These are phyloP conservation scores for Crithidia bombi DNA, from an alignment of 208 protist species.

Conservation along the genomic window DNA sequence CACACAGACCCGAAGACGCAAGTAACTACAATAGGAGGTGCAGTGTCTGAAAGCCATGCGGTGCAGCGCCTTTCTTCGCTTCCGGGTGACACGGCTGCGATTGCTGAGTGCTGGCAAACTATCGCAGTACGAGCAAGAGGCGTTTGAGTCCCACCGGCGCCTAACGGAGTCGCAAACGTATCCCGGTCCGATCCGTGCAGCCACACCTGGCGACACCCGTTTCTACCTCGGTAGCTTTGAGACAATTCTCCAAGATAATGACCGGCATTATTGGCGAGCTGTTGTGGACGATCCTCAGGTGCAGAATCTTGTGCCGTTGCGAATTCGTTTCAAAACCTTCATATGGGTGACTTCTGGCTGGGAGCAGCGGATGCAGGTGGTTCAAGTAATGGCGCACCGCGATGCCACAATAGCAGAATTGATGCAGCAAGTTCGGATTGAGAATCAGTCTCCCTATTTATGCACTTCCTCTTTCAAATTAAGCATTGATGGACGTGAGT, in stretches of 20 bases:
- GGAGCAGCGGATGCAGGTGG: slow-evolving; percentile 78
- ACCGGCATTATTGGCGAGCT: slow-evolving; percentile 88
- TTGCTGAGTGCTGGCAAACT: slow-evolving; percentile 47
- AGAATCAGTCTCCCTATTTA: slow-evolving; percentile 88
- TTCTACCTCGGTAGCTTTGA: slow-evolving; percentile 79
- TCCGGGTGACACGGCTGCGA: slow-evolving; percentile 13
- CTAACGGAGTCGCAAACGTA: slow-evolving; percentile 74
- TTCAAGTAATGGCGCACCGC: slow-evolving; percentile 74
- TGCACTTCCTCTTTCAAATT: slow-evolving; percentile 69
- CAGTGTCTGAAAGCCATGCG: too few species aligned
- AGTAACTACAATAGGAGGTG: too few species aligned
- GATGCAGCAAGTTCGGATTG: slow-evolving; percentile 70
- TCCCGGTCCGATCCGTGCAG: slow-evolving; percentile 73
- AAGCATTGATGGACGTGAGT: slow-evolving; percentile 70
- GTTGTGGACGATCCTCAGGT: slow-evolving; percentile 85
- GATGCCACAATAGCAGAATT: slow-evolving; percentile 71
- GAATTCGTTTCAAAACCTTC: slow-evolving; percentile 80
- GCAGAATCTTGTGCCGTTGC: slow-evolving; percentile 68
- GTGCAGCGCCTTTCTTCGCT: neutral
- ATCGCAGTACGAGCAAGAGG: slow-evolving; percentile 77
- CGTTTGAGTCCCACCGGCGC: slow-evolving; percentile 66
- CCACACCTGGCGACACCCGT: slow-evolving; percentile 86
- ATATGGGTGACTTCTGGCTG: slow-evolving; percentile 85
- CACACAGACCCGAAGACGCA: too few species aligned
- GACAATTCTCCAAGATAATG: slow-evolving; percentile 78